Evolutionary conservation across 208 protist genomes (phyloP).

Genomic region (Wallacemonas sp.): DNA sequence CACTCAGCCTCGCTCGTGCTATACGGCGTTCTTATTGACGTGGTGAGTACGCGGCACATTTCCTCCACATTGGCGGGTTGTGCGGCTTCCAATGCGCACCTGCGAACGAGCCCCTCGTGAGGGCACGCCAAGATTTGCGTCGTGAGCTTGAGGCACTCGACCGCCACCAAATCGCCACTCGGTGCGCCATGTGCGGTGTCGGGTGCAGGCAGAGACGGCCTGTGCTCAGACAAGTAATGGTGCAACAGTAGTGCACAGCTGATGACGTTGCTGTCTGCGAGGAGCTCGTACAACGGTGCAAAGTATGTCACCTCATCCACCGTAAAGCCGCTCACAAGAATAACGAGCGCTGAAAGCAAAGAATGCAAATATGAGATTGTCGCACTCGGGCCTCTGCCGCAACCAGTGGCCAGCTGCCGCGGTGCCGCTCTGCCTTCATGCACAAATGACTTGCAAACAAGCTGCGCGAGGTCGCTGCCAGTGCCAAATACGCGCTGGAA

Average conservation of each 20-base stretch:
- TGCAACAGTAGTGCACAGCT: neutral
- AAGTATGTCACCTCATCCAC: neutral
- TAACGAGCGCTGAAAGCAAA: neutral
- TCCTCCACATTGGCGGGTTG: neutral
- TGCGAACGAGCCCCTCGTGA: conserved; percentile 24
- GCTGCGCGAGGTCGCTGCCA: conserved; percentile 22
- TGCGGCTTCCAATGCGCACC: conserved; percentile 23
- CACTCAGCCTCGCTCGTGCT: conserved; percentile 3
- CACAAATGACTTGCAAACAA: conserved; percentile 30
- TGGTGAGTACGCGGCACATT: neutral
- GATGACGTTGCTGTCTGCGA: neutral
- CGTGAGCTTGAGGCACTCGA: conserved; percentile 7
- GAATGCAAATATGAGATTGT: neutral
- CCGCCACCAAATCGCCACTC: neutral
- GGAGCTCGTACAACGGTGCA: conserved; percentile 1
- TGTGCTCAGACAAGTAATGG: neutral
- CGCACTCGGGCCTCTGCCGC: neutral
- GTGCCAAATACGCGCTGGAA: conserved; percentile 41
- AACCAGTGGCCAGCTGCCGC: neutral
- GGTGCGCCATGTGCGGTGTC: neutral
- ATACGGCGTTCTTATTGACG: neutral
- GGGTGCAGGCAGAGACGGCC: no score
- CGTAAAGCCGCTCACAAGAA: conserved; percentile 5
- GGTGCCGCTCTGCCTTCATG: neutral
- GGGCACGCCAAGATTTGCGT: conserved; percentile 22